Evolutionary conservation across 169 alveolate genomes (phyloP), one percentile per base, ranked within the genome.

Genomic region (Plasmodium knowlesi): DNA sequence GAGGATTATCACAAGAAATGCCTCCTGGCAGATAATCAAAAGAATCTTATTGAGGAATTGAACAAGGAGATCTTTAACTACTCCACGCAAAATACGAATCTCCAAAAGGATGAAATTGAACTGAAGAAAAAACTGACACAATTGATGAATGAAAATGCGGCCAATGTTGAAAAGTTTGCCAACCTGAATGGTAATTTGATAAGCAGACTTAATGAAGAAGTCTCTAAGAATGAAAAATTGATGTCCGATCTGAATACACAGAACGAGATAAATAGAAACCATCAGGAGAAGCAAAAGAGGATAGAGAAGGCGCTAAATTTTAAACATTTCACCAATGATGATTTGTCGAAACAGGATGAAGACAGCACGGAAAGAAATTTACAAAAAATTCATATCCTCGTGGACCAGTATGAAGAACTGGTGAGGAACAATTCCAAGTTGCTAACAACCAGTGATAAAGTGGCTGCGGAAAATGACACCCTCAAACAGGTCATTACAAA

Each of bases 321-420:
- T n/a, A 57, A 57, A 61, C 39, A 37, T 5, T 19, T 30, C 30
- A 54, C 76, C 1, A 67, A 19, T 28, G 67, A 34, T 30, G 34
- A 34, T 84, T 39, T 16, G 6, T 53, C 32, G 14, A 28, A 37
- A 39, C 41, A 57, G 14, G 41, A 82, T 0, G 83, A 71, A 19
- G 39, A 84, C 25, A 43, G n/a, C 43, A 16, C 30, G 30, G 71
- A 71, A 39, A 70, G 50, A n/a, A 84, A 84, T 88, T 22, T 88
- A 25, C 71, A 79, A 9, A 76, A 79, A 41, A 88, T 88, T 39
- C 32, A 54, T 37, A 72, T 61, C 53, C 39, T 88, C 32, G 50
- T 88, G 19, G 89, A 88, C 41, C 83, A 88, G 22, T 79, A 88
- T 79, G 82, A 88, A 16, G 94, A 88, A 28, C 28, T 88, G 10